phyloP scores from a whole-genome alignment of 805 yeast genomes.

The Jamesozyma piceae region DNA sequence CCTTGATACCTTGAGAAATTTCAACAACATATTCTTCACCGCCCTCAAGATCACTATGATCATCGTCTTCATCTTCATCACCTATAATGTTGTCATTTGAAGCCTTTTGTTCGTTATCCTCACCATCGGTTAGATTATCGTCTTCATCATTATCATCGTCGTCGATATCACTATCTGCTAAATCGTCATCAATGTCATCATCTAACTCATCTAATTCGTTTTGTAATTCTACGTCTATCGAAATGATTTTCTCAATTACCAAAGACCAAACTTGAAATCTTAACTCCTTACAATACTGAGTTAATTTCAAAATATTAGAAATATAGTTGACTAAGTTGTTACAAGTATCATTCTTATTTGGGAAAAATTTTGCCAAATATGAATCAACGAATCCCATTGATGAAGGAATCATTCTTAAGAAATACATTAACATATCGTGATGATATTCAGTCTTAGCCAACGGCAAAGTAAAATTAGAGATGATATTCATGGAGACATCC shows the following conservation, averaged over 20 bases:
- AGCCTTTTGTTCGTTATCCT: conserved; percentile 10
- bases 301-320: conserved; percentile 48
- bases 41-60: conserved; percentile 29
- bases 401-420: conserved; percentile 73
- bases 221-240: conserved; percentile 85
- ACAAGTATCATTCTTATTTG: conserved; percentile 64
- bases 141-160: conserved; percentile 10
- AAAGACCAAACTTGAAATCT: conserved; percentile 70
- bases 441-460: conserved; percentile 35
- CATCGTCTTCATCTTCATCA: conserved; percentile 28
- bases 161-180: conserved; percentile 24
- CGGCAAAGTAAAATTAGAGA: conserved; percentile 45
- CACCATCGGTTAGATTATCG: conserved; percentile 17
- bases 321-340: conserved; percentile 52
- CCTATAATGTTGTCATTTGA: conserved; percentile 27
- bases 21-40: conserved; percentile 42
- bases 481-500: conserved; percentile 65
- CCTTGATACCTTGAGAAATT: conserved; percentile 39
- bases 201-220: conserved; percentile 80
- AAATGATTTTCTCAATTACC: conserved; percentile 69
- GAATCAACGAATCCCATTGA: conserved; percentile 56
- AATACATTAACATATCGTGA: conserved; percentile 56
- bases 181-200: conserved; percentile 53
- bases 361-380: conserved; percentile 53
- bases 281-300: conserved; percentile 67